Evolutionary conservation across 257 asterid genomes (phyloP), one percentile per base, ranked within the genome.

Genomic region (Ligustrum vulgare): DNA sequence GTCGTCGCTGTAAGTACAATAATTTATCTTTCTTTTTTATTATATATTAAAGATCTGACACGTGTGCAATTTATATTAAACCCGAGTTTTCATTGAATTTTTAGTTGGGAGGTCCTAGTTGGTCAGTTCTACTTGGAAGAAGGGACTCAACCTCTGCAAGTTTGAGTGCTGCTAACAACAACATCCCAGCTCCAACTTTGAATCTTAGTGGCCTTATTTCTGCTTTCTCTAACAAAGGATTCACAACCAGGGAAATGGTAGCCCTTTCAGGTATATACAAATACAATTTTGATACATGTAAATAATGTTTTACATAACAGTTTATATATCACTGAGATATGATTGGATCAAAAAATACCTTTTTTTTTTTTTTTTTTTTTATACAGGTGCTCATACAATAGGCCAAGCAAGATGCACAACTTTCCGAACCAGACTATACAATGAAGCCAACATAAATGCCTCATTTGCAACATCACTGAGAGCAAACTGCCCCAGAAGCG

Each of bases 111-210:
- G 97, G 97, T 5, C 94, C 90, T 58, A 83, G 88, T 63, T 91
- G 97, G 97, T 23, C 88, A 4, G 81, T 91, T 4, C 70, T 77
- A 43, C 84, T 91, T 0, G 97, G 97, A 5, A 79, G 97, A 78
- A 88, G 90, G 69, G 94, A 91, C 75, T 87, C 97, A 5, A 63
- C 79, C 23, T 87, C 93, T 0, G 89, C 97, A 20, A 91, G 90
- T 54, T 18, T 71, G 64, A 74, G 56, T 67, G 88, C 82, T 0
- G 97, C 90, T 2, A 86, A 85, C 79, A 76, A 4, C 70, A 81
- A 88, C 68, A 22, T 91, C 63, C 97, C 97, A 0, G 88, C 67
- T 12, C 94, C 97, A 0, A 8, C 2, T 0, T 62, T 32, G 6
- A 86, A 49, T 33, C 94, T 91, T 22, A 81, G 31, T n/a, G 76